A percentile compares a stretch with the other conserved stretches of the same genome.
Evolutionary conservation across 2,329 filamentous ascomycete genomes (phyloP).

Genomic region (Colletotrichum godetiae): DNA sequence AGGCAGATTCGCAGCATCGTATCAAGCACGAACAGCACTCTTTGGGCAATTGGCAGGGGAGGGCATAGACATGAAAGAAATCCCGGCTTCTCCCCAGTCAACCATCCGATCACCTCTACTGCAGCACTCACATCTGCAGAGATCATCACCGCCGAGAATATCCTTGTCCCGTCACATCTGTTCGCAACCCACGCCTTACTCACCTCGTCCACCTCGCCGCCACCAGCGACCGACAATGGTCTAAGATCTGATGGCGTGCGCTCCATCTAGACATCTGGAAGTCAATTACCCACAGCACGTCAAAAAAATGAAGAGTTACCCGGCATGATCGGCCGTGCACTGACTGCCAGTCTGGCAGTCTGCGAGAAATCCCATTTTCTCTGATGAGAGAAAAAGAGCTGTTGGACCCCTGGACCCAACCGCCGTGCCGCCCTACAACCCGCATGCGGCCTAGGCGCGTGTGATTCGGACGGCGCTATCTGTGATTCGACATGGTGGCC

Average conservation of each 20-base stretch:
- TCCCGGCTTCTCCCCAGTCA: slow-evolving; percentile 4
- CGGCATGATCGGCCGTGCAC: not conserved
- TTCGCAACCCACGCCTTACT: not conserved
- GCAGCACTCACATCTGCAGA: slow-evolving; percentile 26
- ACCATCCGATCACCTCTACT: slow-evolving; percentile 26
- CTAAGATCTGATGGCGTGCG: not conserved
- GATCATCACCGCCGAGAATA: slow-evolving; percentile 31
- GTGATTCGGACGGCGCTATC: slow-evolving; percentile 36
- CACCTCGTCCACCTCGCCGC: slow-evolving; percentile 2
- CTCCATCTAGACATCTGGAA: not conserved
- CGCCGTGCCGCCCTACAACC: slow-evolving; percentile 24
- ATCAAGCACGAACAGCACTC: not conserved
- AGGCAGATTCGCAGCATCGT: slow-evolving; percentile 7
- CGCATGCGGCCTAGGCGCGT: slow-evolving; percentile 33
- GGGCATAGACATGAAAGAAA: slow-evolving; percentile 17
- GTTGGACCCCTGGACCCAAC: slow-evolving; percentile 20
- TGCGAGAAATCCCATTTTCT: not conserved
- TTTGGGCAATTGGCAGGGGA: slow-evolving; percentile 1
- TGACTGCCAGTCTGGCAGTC: not conserved
- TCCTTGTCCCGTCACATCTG: slow-evolving; percentile 24
- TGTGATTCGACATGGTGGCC: slow-evolving; percentile 31
- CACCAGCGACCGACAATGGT: not conserved
- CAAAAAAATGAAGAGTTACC: not conserved
- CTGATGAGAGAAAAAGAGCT: not conserved
- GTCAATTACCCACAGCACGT: not conserved